A percentile compares a stretch with the other conserved stretches of the same genome.
Conservation (phyloP, 495 filamentous ascomycete species). For the Penicillium manginii region DNA sequence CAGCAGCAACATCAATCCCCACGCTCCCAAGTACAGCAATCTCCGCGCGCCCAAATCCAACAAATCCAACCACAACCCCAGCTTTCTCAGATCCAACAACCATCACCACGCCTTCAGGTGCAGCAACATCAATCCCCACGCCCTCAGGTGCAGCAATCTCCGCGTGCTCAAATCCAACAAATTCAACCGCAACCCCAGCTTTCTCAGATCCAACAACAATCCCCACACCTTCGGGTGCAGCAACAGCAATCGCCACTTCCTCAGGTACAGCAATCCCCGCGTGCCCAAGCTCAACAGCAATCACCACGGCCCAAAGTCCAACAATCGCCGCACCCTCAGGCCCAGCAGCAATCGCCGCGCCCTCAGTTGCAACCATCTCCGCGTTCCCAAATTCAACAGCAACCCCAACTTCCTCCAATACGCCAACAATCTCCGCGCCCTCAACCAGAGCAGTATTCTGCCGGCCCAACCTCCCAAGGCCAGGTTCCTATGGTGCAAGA, state of each 20-base stretch:
- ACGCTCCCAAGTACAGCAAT: slow-evolving; percentile 8
- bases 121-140: slow-evolving; percentile 3
- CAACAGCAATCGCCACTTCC: background rate
- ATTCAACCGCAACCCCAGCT: slow-evolving; percentile 22
- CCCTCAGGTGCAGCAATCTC: slow-evolving; percentile 1
- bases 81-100: slow-evolving; percentile 24
- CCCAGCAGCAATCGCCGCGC: background rate
- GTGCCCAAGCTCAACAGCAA: background rate
- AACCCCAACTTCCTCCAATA: slow-evolving; percentile 19
- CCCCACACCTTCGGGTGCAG: slow-evolving; percentile 9
- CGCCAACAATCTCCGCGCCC: slow-evolving; percentile 32
- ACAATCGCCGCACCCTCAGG: slow-evolving; percentile 13
- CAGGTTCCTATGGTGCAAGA: background rate
- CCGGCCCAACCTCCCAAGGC: background rate
- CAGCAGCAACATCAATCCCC: slow-evolving; percentile 8
- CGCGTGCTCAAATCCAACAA: background rate
- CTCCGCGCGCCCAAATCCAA: background rate
- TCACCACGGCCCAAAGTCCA: slow-evolving; percentile 17
- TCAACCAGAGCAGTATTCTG: background rate
- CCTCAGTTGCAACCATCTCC: background rate
- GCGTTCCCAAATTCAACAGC: slow-evolving; percentile 9
- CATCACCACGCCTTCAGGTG: slow-evolving; percentile 25
- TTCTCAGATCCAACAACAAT: slow-evolving; percentile 18
- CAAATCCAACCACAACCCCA: slow-evolving; percentile 22
- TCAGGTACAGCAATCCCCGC: background rate